phyloP scores from a whole-genome alignment of 495 filamentous ascomycete genomes.

The Collariella sp. region DNA sequence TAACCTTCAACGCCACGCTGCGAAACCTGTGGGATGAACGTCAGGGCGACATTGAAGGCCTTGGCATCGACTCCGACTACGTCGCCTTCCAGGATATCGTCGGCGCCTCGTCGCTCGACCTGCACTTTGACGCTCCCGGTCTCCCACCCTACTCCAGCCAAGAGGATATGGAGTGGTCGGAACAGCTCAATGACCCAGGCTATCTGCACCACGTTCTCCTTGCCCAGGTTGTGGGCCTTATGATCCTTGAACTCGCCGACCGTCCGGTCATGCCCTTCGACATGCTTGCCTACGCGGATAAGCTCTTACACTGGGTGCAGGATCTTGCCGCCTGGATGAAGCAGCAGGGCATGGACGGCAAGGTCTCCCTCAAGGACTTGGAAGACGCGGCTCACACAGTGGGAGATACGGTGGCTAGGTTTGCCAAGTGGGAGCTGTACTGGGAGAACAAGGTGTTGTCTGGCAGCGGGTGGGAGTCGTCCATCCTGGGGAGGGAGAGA shows the following conservation, averaged over 20 bases:
- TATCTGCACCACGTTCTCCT: constrained; percentile 76
- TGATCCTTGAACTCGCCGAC: constrained; percentile 81
- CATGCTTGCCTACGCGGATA: constrained; percentile 52
- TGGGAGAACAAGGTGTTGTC: constrained; percentile 63
- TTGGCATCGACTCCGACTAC: constrained; percentile 81
- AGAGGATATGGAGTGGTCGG: constrained; percentile 85
- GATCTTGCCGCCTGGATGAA: constrained; percentile 57
- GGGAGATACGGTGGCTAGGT: constrained; percentile 48
- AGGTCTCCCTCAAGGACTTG: constrained; percentile 50
- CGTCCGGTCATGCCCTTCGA: constrained; percentile 76
- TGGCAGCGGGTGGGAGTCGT: constrained; percentile 60
- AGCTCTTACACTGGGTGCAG: constrained; percentile 51
- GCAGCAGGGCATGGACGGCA: constrained; percentile 21
- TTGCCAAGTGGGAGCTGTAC: constrained; percentile 60
- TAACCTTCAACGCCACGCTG: constrained; percentile 61
- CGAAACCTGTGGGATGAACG: constrained; percentile 67
- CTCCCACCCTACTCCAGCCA: constrained; percentile 80
- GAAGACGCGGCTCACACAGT: constrained; percentile 54
- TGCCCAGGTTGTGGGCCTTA: constrained; percentile 67
- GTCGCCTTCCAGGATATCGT: constrained; percentile 89
- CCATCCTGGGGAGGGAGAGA: constrained; percentile 52
- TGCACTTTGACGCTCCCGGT: constrained; percentile 60
- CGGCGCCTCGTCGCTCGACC: constrained; percentile 82
- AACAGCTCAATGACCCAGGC: constrained; percentile 63
- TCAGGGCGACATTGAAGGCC: constrained; percentile 52